Percentiles rank a stretch among this genome's conserved stretches.
Conservation (phyloP, 2,329 filamentous ascomycete species). For the Chaetomium olivaceum region DNA sequence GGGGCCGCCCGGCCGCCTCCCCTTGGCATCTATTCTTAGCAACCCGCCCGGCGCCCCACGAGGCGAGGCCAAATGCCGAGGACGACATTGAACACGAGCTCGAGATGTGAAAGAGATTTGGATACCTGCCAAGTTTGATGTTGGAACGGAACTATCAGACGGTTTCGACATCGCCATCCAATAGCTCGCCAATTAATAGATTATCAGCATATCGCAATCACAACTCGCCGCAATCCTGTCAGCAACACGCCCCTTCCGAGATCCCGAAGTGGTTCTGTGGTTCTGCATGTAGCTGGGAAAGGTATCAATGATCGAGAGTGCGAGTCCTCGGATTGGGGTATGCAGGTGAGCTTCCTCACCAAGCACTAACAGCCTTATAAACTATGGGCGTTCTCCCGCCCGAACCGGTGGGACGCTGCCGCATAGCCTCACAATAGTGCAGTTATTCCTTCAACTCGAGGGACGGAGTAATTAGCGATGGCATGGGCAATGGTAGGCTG, state of each 20-base stretch:
- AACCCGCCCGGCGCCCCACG: slow-evolving; percentile 11
- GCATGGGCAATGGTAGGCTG: neutral
- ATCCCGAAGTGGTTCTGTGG: neutral
- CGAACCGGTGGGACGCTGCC: neutral
- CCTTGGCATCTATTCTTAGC: slow-evolving; percentile 28
- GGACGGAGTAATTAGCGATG: no score
- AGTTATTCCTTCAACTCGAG: neutral
- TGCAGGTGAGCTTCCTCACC: neutral
- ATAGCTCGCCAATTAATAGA: slow-evolving; percentile 10
- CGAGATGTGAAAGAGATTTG: neutral
- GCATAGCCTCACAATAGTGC: slow-evolving; percentile 1
- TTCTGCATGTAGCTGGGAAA: neutral
- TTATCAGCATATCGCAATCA: neutral
- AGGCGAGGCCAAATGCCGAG: slow-evolving; percentile 18
- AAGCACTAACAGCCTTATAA: slow-evolving; percentile 2
- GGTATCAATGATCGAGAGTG: neutral
- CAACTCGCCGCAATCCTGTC: neutral
- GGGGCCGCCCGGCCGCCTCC: slow-evolving; percentile 1
- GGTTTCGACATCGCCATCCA: slow-evolving; percentile 6
- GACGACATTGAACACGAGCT: slow-evolving; percentile 19
- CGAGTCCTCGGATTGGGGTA: slow-evolving; percentile 6
- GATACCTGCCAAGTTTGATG: neutral
- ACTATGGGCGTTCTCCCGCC: neutral
- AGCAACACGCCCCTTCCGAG: neutral
- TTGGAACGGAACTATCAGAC: neutral